phyloP scores from a whole-genome alignment of 495 filamentous ascomycete genomes.

The Daldinia grandis region DNA sequence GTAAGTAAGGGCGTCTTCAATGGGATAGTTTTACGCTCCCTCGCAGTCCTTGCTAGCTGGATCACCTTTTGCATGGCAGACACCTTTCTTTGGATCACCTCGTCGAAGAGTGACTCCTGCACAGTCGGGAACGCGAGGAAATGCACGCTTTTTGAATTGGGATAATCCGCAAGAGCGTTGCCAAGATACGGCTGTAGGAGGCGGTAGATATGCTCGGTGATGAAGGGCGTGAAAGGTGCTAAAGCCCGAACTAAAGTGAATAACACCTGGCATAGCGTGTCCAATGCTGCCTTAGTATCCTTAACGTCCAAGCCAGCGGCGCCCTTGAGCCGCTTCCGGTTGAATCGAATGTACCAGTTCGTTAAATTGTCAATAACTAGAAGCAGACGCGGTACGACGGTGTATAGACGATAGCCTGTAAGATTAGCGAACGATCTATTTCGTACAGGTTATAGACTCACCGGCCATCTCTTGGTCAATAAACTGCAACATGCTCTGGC shows the following conservation, averaged over 20 bases:
- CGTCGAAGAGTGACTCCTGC: conserved; percentile 85
- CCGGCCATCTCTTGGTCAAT: conserved; percentile 95
- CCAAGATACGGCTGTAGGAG: conserved; percentile 75
- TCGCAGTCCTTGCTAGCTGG: conserved; percentile 82
- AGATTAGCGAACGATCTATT: conserved; percentile 4
- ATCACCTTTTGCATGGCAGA: conserved; percentile 95
- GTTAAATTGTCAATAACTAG: conserved; percentile 93
- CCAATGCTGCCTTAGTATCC: conserved; percentile 89
- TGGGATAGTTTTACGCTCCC: conserved; percentile 84
- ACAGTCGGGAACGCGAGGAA: conserved; percentile 92
- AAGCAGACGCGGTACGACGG: conserved; percentile 89
- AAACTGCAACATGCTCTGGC: conserved; percentile 90
- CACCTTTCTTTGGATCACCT: conserved; percentile 84
- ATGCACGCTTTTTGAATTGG: conserved; percentile 86
- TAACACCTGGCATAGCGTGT: conserved; percentile 96
- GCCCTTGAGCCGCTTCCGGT: conserved; percentile 93
- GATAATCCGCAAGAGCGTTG: conserved; percentile 66
- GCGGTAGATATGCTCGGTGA: conserved; percentile 93
- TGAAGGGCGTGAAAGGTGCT: conserved; percentile 94
- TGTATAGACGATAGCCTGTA: conserved; percentile 83
- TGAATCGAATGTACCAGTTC: conserved; percentile 99
- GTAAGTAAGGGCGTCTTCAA: conserved; percentile 91
- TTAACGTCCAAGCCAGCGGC: conserved; percentile 75
- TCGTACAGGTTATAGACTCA: conserved; percentile 43
- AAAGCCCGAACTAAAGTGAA: conserved; percentile 87